Base-by-base conservation (phyloP, 2,329 filamentous ascomycete species). In the Arachnomyces sp. region DNA sequence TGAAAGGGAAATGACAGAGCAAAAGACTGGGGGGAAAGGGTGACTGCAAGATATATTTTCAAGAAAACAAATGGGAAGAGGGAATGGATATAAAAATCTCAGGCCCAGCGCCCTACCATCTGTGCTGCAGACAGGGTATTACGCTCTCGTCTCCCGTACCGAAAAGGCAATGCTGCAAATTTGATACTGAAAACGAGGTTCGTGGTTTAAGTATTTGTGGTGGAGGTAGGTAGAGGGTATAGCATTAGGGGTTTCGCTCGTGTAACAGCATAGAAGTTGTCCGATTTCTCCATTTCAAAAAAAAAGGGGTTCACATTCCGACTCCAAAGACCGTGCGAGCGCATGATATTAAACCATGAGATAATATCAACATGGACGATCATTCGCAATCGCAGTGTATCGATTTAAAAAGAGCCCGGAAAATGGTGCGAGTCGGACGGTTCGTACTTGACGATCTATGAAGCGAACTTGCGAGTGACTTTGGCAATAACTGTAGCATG, bases 381-480 rank as follows among this genome's bases (percentile, higher is more conserved):
- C 7, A 16, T 34, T 25, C 15, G 16, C 9, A 11, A 16, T 34
- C 31, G 18, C 30, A 12, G 29, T n/a, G n/a, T 28, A 14, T 34
- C 16, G 15, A 39, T 13, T 25, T 16, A 12, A 15, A 14, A 12
- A 25, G n/a, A 11, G 17, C 34, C 13, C 21, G 21, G 31, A 40
- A 13, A 17, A 34, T 17, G 17, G 4, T 25, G 14, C 31, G 38
- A 16, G 34, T 40, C 28, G 31, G 32, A 29, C 13, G 38, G 29
- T 34, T 41, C 13, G 25, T 32, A 47, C 2, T 12, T 17, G 3
- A 7, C 4, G 34, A 36, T 48, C 58, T 66, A 78, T 57, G 73
- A 70, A 38, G 76, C 77, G 75, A 95, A 94, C 67, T 83, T 84
- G 69, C 88, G 83, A 54, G 88, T 92, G 61, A 95, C 71, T 76